A percentile compares a stretch with the other conserved stretches of the same genome.
Conservation (phyloP, 2,329 filamentous ascomycete genomes). For the Zymoseptoria ardabiliae region DNA sequence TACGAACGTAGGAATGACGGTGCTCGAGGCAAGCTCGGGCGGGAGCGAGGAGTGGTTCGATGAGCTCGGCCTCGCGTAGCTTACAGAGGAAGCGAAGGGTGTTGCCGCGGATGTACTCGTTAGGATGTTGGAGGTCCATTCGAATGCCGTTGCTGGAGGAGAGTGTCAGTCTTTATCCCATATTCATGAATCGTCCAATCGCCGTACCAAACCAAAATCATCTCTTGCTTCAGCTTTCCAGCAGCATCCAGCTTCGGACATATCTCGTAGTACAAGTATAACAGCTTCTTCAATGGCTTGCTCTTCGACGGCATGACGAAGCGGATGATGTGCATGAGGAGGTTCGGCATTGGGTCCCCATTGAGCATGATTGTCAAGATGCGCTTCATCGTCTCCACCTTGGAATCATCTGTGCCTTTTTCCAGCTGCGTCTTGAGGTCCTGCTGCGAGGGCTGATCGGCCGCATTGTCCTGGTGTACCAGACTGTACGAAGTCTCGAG, state of each 20-base stretch:
- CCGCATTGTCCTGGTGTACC: conserved; percentile 94
- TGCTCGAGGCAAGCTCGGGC: conserved; percentile 90
- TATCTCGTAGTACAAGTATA: conserved; percentile 99
- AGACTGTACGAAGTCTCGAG: conserved; percentile 93
- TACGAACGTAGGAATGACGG: conserved; percentile 93
- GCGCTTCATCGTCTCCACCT: conserved; percentile 64
- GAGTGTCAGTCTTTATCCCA: background rate
- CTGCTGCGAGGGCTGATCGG: conserved; percentile 81
- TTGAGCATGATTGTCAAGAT: conserved; percentile 97
- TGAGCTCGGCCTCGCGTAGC: conserved; percentile 87
- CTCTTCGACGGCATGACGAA: conserved; percentile 99
- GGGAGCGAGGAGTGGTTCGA: conserved; percentile 90
- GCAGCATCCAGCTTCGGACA: conserved; percentile 88
- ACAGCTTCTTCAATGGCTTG: conserved; percentile 92
- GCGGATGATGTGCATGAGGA: conserved; percentile 99
- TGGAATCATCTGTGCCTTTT: conserved; percentile 34
- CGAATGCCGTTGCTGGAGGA: conserved; percentile 80
- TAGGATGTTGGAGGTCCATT: conserved; percentile 93
- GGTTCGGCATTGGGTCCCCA: conserved; percentile 86
- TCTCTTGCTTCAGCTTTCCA: conserved; percentile 98
- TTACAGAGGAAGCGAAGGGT: conserved; percentile 98
- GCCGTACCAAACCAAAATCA: conserved; percentile 93
- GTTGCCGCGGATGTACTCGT: conserved; percentile 97
- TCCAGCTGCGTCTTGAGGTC: conserved; percentile 66
- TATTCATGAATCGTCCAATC: conserved; percentile 1